Evolutionary conservation across 768 basidiomycete species (phyloP).

Genomic region (Boletus edulis): DNA sequence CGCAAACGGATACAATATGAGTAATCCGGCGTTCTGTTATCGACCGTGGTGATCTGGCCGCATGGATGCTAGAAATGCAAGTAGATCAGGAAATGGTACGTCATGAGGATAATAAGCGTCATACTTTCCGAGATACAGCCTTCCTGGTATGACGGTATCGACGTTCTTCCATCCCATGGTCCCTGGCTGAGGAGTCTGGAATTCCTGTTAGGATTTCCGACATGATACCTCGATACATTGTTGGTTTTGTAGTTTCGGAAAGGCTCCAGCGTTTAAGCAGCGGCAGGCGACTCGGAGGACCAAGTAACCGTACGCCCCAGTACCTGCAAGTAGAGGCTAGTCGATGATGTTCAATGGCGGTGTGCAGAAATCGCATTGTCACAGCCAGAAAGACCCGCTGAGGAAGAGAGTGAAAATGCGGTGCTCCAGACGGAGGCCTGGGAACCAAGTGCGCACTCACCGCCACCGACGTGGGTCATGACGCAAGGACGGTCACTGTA

Average conservation of each 20-base stretch:
- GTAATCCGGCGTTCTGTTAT: constrained; percentile 74
- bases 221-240: constrained; percentile 20
- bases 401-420: constrained; percentile 24
- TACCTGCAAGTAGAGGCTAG: constrained; percentile 19
- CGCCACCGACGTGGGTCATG: constrained; percentile 30
- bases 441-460: constrained; percentile 26
- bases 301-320: constrained; percentile 31
- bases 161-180: constrained; percentile 60
- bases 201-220: constrained; percentile 29
- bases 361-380: constrained; percentile 31
- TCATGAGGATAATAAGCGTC: constrained; percentile 33
- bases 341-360: constrained; percentile 26
- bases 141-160: constrained; percentile 61
- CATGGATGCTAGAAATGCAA: constrained; percentile 50
- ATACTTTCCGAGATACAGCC: constrained; percentile 73
- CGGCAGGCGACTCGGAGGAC: constrained; percentile 29
- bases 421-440: constrained; percentile 32
- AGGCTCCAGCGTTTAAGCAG: constrained; percentile 18
- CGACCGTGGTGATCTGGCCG: constrained; percentile 68
- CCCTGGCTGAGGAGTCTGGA: constrained; percentile 21
- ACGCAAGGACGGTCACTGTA: constrained; percentile 19
- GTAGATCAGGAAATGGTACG: constrained; percentile 45
- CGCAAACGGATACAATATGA: constrained; percentile 77
- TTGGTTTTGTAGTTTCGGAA: constrained; percentile 35
- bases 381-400: constrained; percentile 32